Evolutionary conservation across 768 basidiomycete genomes (phyloP).

Genomic region (Panus rudis): DNA sequence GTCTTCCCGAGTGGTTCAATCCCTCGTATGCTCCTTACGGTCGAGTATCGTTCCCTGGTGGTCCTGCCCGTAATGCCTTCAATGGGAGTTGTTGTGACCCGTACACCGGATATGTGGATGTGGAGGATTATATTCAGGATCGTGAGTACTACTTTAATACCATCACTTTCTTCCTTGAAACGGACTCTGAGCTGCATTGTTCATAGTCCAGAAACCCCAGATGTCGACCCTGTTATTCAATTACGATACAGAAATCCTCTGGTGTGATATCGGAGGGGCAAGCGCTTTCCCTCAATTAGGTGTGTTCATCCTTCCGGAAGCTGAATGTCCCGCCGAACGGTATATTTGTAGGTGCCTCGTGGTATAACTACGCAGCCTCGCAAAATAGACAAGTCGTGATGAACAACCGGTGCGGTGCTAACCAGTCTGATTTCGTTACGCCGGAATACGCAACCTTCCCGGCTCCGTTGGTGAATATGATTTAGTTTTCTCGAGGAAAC

Average conservation of each 20-base stretch:
- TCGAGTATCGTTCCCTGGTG: slow-evolving; percentile 45
- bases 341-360: slow-evolving; percentile 3
- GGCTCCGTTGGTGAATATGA: slow-evolving; percentile 36
- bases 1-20: slow-evolving; percentile 34
- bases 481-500: slow-evolving; percentile 39
- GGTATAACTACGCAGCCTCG: slow-evolving; percentile 13
- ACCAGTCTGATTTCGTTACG: slow-evolving; percentile 11
- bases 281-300: slow-evolving; percentile 11
- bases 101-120: slow-evolving; percentile 45
- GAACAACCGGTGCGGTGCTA: slow-evolving; percentile 13
- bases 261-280: slow-evolving; percentile 44
- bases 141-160: slow-evolving; percentile 12
- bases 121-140: slow-evolving; percentile 45
- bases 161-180: slow-evolving; percentile 41
- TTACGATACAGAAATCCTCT: slow-evolving; percentile 12
- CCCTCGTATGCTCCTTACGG: slow-evolving; percentile 48
- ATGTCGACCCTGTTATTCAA: slow-evolving; percentile 30
- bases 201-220: slow-evolving; percentile 43
- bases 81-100: slow-evolving; percentile 36
- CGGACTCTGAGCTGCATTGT: too few species aligned
- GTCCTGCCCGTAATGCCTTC: slow-evolving; percentile 38
- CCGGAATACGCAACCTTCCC: slow-evolving; percentile 26
- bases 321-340: neutral
- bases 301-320: neutral
- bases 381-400: slow-evolving; percentile 13